phyloP scores from a whole-genome alignment of 345 rosid genomes.

The Pseudoturritis turrita region DNA sequence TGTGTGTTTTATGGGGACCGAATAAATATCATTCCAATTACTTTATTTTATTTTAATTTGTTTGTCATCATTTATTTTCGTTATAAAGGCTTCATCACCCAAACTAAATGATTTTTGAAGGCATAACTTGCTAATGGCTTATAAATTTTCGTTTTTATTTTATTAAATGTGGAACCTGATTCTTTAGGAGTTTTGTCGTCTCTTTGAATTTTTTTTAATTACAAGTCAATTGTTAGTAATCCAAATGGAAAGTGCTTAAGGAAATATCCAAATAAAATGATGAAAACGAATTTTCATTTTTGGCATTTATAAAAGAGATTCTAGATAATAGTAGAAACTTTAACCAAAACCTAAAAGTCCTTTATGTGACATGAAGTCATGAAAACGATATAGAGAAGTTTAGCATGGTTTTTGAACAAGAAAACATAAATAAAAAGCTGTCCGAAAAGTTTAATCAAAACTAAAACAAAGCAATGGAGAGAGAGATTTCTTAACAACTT shows the following conservation, averaged over 20 bases:
- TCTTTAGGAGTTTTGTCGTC: not conserved
- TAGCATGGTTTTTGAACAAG: not conserved
- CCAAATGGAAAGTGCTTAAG: not conserved
- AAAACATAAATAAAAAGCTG: not conserved
- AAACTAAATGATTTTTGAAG: not conserved
- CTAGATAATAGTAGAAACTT: not conserved
- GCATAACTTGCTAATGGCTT: not conserved
- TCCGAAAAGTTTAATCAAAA: not conserved
- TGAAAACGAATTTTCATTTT: not conserved
- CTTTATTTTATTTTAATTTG: not conserved
- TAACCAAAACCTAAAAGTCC: not conserved
- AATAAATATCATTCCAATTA: not conserved
- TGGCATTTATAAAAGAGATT: not conserved
- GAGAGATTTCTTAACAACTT: too few relatives aligned
- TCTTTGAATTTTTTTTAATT: not conserved
- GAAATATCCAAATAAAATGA: not conserved
- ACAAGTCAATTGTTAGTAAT: not conserved
- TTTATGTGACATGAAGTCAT: not conserved
- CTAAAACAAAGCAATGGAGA: not conserved
- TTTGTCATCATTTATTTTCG: not conserved
- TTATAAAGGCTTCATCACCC: not conserved
- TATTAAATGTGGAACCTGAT: conserved; percentile 8
- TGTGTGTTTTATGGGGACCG: not conserved
- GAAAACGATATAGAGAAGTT: not conserved
- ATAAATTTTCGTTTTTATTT: not conserved